A percentile compares a stretch with the other conserved stretches of the same genome.
phyloP scores from a whole-genome alignment of 78 protist genomes.

The Tieghemostelium lacteum region DNA sequence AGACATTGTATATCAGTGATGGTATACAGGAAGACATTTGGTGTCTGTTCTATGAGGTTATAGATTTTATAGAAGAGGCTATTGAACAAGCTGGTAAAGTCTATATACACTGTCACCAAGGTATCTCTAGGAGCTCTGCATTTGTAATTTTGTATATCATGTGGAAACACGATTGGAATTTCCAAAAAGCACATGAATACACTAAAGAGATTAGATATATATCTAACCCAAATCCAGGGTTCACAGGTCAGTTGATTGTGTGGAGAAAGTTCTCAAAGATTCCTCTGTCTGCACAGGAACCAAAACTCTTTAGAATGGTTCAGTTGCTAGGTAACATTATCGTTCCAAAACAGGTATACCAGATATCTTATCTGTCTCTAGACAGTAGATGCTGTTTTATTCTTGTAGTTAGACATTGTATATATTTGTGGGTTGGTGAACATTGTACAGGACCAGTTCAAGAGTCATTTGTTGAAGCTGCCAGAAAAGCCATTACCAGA shows the following conservation, averaged over 20 bases:
- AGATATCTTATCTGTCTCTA: slow-evolving; percentile 29
- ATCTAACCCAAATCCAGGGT: slow-evolving; percentile 81
- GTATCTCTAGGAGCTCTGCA: slow-evolving; percentile 72
- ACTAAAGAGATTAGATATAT: slow-evolving; percentile 49
- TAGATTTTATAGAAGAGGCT: slow-evolving; percentile 75
- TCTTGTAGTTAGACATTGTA: not conserved
- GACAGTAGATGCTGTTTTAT: slow-evolving; percentile 69
- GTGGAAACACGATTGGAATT: slow-evolving; percentile 62
- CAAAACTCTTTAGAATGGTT: slow-evolving; percentile 52
- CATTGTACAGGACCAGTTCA: slow-evolving; percentile 7
- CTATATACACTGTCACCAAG: slow-evolving; percentile 78
- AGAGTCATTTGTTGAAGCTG: slow-evolving; percentile 20
- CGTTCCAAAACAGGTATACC: slow-evolving; percentile 18
- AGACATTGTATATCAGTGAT: slow-evolving; percentile 66
- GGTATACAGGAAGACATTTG: slow-evolving; percentile 73
- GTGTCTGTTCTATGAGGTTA: slow-evolving; percentile 67
- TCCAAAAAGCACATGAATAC: slow-evolving; percentile 31
- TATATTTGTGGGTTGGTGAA: slow-evolving; percentile 56
- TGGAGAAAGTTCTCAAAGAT: slow-evolving; percentile 27
- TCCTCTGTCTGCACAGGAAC: not conserved
- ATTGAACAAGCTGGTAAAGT: slow-evolving; percentile 30
- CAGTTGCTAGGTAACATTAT: slow-evolving; percentile 27
- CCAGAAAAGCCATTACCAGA: slow-evolving; percentile 22
- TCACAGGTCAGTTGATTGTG: slow-evolving; percentile 60
- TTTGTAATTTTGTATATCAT: slow-evolving; percentile 63